These are phyloP conservation scores for Sporothrix globosa DNA, from an alignment of 2,329 filamentous ascomycete genomes.

Conservation along the genomic window DNA sequence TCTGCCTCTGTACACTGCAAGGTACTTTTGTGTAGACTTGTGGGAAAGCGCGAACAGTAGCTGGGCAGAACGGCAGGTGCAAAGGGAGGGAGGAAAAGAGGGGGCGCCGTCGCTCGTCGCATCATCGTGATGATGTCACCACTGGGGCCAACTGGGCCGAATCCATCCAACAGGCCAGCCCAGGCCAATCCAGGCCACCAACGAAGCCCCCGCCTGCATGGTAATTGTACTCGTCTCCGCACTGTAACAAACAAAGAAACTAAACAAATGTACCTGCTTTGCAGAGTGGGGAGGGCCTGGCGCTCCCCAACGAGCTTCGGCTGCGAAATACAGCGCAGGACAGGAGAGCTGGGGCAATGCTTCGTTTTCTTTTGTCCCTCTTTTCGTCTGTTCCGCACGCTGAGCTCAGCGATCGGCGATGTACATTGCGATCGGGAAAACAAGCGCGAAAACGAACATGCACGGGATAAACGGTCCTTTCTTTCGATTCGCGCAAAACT, in stretches of 20 bases:
- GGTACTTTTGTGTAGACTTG: background rate
- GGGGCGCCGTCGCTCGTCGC: conserved; percentile 26
- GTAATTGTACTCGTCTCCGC: conserved; percentile 3
- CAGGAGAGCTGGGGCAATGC: background rate
- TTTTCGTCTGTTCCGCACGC: background rate
- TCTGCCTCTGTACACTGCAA: too few relatives aligned
- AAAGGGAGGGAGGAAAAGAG: background rate
- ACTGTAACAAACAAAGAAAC: conserved; percentile 17
- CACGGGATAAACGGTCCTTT: conserved; percentile 6
- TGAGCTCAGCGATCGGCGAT: conserved; percentile 25
- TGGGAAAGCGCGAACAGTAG: background rate
- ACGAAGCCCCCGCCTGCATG: background rate
- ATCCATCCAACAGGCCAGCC: background rate
- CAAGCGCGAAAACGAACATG: conserved; percentile 3
- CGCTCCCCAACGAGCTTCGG: background rate
- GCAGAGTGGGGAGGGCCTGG: conserved; percentile 7
- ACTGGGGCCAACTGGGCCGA: conserved; percentile 14
- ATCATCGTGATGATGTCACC: conserved; percentile 30
- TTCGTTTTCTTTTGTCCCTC: background rate
- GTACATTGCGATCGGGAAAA: conserved; percentile 15
- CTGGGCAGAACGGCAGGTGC: background rate
- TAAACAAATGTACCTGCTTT: conserved; percentile 13
- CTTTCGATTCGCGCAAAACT: background rate
- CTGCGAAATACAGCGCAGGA: background rate
- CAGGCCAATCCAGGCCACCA: conserved; percentile 1